Percentiles rank a stretch among this genome's conserved stretches.
phyloP scores from a whole-genome alignment of 164 flowering plant species.

The Saururus chinensis region DNA sequence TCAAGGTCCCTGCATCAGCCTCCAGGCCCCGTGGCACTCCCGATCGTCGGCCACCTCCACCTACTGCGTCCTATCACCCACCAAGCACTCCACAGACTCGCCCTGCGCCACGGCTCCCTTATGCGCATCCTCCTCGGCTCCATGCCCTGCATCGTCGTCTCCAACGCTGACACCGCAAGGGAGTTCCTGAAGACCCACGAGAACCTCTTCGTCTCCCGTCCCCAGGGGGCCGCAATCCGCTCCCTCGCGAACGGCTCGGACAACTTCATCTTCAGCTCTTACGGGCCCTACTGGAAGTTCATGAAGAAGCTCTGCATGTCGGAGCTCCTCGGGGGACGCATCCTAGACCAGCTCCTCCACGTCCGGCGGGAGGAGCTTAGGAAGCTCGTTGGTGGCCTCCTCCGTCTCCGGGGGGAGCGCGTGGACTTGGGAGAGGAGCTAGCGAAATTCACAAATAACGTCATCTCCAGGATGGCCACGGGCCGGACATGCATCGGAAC shows the following conservation, averaged over 20 bases:
- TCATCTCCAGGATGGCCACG: conserved; percentile 39
- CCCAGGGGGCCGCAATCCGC: conserved; percentile 18
- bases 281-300: conserved; percentile 58
- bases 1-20: conserved; percentile 10
- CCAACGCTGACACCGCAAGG: too few species aligned
- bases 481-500: conserved; percentile 21
- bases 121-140: too few species aligned
- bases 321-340: conserved; percentile 34
- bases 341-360: conserved; percentile 17
- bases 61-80: conserved; percentile 39
- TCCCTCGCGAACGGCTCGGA: conserved; percentile 26
- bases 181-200: conserved; percentile 44
- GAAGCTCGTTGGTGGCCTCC: conserved; percentile 16
- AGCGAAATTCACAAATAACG: conserved; percentile 27
- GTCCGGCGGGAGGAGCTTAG: conserved; percentile 21
- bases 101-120: conserved; percentile 41
- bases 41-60: conserved; percentile 54
- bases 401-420: conserved; percentile 11
- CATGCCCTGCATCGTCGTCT: too few species aligned
- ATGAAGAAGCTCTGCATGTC: conserved; percentile 38
- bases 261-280: conserved; percentile 36
- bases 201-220: conserved; percentile 26
- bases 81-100: conserved; percentile 32
- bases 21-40: conserved; percentile 41
- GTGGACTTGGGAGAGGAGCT: conserved; percentile 32